These are phyloP conservation scores for Nakaseomyces delphensis DNA, from an alignment of 1,139 yeast genomes.

Conservation along the genomic window DNA sequence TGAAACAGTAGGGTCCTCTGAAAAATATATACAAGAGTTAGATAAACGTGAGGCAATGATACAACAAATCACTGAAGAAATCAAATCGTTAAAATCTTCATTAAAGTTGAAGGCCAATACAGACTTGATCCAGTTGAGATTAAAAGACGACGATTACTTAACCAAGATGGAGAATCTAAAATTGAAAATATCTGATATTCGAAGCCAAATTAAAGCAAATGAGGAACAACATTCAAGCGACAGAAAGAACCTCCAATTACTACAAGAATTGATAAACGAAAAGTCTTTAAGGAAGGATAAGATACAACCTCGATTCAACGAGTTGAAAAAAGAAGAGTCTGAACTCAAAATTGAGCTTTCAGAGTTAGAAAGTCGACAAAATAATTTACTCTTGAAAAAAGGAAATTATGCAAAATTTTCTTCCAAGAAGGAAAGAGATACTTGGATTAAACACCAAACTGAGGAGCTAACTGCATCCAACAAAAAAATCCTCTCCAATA, in stretches of 20 bases:
- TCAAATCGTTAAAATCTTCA: slow-evolving; percentile 27
- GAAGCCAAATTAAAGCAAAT: slow-evolving; percentile 26
- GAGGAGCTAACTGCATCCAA: slow-evolving; percentile 31
- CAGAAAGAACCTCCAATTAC: slow-evolving; percentile 22
- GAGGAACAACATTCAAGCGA: slow-evolving; percentile 24
- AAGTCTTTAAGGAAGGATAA: slow-evolving; percentile 38
- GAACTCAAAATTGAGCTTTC: slow-evolving; percentile 37
- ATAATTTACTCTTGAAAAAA: slow-evolving; percentile 63
- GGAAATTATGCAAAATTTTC: slow-evolving; percentile 59
- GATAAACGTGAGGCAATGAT: slow-evolving; percentile 44
- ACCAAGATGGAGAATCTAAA: slow-evolving; percentile 32
- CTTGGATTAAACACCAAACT: slow-evolving; percentile 54
- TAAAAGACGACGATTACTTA: slow-evolving; percentile 38
- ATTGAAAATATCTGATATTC: slow-evolving; percentile 29
- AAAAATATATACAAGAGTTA: slow-evolving; percentile 35
- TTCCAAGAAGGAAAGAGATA: slow-evolving; percentile 51
- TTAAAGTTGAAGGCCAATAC: slow-evolving; percentile 44
- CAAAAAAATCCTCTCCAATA: slow-evolving; percentile 18
- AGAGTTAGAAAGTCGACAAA: slow-evolving; percentile 45
- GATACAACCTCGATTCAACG: slow-evolving; percentile 39
- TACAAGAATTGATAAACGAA: slow-evolving; percentile 34
- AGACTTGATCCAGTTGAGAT: slow-evolving; percentile 41
- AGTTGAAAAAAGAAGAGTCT: slow-evolving; percentile 38
- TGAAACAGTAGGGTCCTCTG: slow-evolving; percentile 39
- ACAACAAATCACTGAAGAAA: slow-evolving; percentile 31